These are phyloP conservation scores for Hypericum androsaemum DNA, from an alignment of 345 rosid species.

Conservation along the genomic window DNA sequence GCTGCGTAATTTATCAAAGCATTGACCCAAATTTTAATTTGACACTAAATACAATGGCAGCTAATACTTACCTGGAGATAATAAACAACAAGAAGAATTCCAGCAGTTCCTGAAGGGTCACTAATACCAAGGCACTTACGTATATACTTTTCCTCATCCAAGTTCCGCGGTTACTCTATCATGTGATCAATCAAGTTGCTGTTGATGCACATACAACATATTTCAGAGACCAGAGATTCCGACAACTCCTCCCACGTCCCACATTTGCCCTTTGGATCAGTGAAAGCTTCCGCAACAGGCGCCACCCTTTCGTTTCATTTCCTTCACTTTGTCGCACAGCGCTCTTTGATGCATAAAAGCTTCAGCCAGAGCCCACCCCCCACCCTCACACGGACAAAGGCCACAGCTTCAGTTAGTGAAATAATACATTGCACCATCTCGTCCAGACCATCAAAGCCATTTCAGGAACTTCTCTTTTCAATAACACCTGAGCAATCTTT, in stretches of 20 bases:
- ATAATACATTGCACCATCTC: constrained; percentile 55
- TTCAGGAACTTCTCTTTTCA: constrained; percentile 81
- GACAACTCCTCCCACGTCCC: constrained; percentile 67
- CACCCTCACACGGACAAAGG: constrained; percentile 74
- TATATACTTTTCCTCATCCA: constrained; percentile 75
- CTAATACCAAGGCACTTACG: constrained; percentile 62
- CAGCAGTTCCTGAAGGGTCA: constrained; percentile 63
- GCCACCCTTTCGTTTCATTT: constrained; percentile 40
- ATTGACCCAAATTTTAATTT: neutral
- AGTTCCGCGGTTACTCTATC: constrained; percentile 86
- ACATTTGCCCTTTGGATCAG: constrained; percentile 28
- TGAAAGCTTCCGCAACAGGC: constrained; percentile 20
- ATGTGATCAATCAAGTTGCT: constrained; percentile 78
- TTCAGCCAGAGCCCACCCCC: constrained; percentile 90
- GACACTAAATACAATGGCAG: neutral
- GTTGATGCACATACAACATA: constrained; percentile 80
- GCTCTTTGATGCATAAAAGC: constrained; percentile 81
- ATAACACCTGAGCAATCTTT: constrained; percentile 76
- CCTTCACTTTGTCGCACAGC: constrained; percentile 61
- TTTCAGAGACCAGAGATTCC: constrained; percentile 73
- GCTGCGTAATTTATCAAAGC: neutral
- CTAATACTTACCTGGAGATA: constrained; percentile 69
- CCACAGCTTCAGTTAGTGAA: constrained; percentile 73
- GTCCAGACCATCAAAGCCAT: constrained; percentile 87
- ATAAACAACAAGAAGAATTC: constrained; percentile 74